phyloP scores from a whole-genome alignment of 2,329 filamentous ascomycete genomes.

The Paraconiothyrium brasiliense region DNA sequence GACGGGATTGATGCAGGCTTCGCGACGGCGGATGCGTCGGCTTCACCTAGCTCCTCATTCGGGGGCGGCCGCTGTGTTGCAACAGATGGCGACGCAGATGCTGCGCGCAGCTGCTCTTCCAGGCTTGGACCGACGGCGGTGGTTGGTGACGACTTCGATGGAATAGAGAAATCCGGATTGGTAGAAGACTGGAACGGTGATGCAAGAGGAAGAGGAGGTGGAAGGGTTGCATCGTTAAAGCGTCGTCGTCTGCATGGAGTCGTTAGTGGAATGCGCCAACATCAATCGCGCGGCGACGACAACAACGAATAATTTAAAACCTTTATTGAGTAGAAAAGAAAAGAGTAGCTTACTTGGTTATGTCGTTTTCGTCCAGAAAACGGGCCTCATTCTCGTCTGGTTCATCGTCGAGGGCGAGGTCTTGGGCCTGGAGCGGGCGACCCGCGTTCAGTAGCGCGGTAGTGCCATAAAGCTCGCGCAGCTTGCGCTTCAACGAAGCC shows the following conservation, averaged over 20 bases:
- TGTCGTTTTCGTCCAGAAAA: conserved; percentile 67
- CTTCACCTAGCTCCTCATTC: conserved; percentile 27
- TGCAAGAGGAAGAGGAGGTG: conserved; percentile 44
- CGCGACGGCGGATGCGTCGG: conserved; percentile 23
- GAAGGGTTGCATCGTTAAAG: conserved; percentile 66
- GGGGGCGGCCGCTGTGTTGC: conserved; percentile 34
- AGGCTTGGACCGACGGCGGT: conserved; percentile 33
- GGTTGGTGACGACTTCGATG: conserved; percentile 35
- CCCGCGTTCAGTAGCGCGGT: conserved; percentile 67
- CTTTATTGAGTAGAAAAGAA: conserved; percentile 4
- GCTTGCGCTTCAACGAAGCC: conserved; percentile 87
- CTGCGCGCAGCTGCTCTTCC: conserved; percentile 46
- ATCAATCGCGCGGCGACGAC: conserved; percentile 30
- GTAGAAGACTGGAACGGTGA: conserved; percentile 34
- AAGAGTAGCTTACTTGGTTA: conserved; percentile 60
- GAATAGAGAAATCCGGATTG: conserved; percentile 25
- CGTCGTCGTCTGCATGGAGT: conserved; percentile 60
- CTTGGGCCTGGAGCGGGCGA: conserved; percentile 65
- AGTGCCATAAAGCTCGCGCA: conserved; percentile 85
- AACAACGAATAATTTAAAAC: conserved; percentile 14
- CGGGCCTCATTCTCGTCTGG: conserved; percentile 61
- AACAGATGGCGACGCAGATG: conserved; percentile 47
- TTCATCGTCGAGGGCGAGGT: conserved; percentile 64
- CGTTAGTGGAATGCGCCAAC: conserved; percentile 43
- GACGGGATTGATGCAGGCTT: conserved; percentile 22